Evolutionary conservation across 1,139 yeast species (phyloP).

Genomic region (Groenewaldozyma auringiensis): DNA sequence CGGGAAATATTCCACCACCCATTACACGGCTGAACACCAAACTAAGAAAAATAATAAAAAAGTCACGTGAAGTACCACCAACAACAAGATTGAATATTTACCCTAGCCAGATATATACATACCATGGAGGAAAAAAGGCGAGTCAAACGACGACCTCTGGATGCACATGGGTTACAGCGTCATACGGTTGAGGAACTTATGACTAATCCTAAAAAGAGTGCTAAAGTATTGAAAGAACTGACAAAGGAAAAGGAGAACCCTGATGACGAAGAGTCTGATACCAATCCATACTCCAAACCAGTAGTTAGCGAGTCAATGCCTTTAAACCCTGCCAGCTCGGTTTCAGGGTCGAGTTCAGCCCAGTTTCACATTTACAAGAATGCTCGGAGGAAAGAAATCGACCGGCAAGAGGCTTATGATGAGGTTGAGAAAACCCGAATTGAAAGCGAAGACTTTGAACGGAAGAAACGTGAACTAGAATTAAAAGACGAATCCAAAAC

Average conservation of each 20-base stretch:
- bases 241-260: background rate
- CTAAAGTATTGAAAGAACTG: slow-evolving; percentile 8
- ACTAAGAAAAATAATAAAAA: no score
- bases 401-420: slow-evolving; percentile 24
- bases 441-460: slow-evolving; percentile 22
- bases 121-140: no score
- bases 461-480: slow-evolving; percentile 14
- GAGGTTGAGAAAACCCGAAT: slow-evolving; percentile 15
- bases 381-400: slow-evolving; percentile 28
- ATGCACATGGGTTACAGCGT: slow-evolving; percentile 21
- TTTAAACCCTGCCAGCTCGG: slow-evolving; percentile 26
- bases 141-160: slow-evolving; percentile 4
- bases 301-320: slow-evolving; percentile 8
- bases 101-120: no score
- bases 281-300: background rate
- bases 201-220: slow-evolving; percentile 17
- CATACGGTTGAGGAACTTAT: slow-evolving; percentile 19
- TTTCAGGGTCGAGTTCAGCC: slow-evolving; percentile 36
- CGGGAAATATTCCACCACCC: no score
- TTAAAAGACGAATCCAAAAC: slow-evolving; percentile 25
- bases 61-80: no score
- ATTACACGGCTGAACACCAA: no score
- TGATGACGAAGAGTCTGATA: background rate
- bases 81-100: no score
- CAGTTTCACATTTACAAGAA: slow-evolving; percentile 34